Evolutionary conservation across 495 filamentous ascomycete genomes (phyloP).

Genomic region (Hypomontagnella submonticulosa): DNA sequence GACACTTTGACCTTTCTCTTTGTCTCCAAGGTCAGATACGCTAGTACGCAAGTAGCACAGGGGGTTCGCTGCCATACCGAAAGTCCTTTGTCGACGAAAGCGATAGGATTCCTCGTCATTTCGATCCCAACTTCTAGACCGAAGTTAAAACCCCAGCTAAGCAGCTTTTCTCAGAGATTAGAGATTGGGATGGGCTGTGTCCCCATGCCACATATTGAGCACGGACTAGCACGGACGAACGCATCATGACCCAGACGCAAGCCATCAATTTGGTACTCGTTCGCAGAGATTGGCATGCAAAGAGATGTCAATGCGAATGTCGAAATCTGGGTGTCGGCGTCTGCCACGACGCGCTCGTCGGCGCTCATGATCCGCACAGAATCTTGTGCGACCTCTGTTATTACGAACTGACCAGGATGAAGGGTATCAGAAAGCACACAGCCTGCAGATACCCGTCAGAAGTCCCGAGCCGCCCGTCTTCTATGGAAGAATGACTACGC

Average conservation of each 20-base stretch:
- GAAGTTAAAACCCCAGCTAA: background rate
- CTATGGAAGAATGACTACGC: constrained; percentile 11
- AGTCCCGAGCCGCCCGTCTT: constrained; percentile 12
- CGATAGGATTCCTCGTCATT: background rate
- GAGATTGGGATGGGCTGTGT: background rate
- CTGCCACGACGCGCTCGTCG: constrained; percentile 19
- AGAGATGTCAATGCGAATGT: constrained; percentile 22
- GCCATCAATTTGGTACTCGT: constrained; percentile 2
- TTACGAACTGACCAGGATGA: constrained; percentile 25
- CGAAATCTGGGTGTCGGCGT: constrained; percentile 10
- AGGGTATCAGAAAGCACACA: constrained; percentile 16
- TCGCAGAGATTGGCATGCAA: constrained; percentile 2
- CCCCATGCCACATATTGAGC: constrained; percentile 2
- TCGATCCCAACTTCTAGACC: background rate
- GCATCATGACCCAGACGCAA: constrained; percentile 12
- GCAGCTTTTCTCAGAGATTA: background rate
- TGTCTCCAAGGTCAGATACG: background rate
- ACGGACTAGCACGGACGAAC: background rate
- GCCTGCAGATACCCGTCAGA: constrained; percentile 30
- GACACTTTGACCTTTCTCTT: constrained; percentile 1
- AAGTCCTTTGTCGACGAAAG: constrained; percentile 11
- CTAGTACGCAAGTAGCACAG: background rate
- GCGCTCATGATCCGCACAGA: constrained; percentile 11
- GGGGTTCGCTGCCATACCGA: background rate
- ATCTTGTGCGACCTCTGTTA: constrained; percentile 31